phyloP scores from a whole-genome alignment of 345 rosid species.

The Pistacia vera region DNA sequence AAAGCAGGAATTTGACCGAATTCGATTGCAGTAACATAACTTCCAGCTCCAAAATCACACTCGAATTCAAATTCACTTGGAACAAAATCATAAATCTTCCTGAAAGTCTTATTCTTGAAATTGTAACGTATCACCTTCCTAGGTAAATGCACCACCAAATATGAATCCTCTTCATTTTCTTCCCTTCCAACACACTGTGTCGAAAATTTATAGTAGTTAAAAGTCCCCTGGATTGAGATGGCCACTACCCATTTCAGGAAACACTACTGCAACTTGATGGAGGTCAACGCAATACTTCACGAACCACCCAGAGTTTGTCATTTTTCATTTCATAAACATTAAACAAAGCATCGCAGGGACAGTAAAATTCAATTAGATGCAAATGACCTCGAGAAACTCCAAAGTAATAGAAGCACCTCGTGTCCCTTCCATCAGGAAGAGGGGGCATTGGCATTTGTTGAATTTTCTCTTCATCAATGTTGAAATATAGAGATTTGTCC shows the following conservation, averaged over 20 bases:
- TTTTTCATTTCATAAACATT: constrained; percentile 38
- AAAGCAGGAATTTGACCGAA: too few relatives aligned
- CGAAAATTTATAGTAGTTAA: constrained; percentile 18
- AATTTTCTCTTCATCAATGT: constrained; percentile 31
- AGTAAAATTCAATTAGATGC: constrained; percentile 16
- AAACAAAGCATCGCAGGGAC: constrained; percentile 19
- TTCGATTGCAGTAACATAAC: too few relatives aligned
- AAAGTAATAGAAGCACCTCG: constrained; percentile 14
- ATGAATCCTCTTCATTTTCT: constrained; percentile 33
- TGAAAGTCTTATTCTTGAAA: constrained; percentile 26
- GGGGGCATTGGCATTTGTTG: constrained; percentile 32
- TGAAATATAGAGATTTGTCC: constrained; percentile 25
- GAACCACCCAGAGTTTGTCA: constrained; percentile 34
- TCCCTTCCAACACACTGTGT: constrained; percentile 23
- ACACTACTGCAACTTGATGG: constrained; percentile 20
- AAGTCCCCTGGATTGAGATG: background rate
- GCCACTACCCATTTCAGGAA: constrained; percentile 33
- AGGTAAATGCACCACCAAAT: constrained; percentile 35
- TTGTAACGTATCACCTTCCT: constrained; percentile 23
- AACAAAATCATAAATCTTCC: constrained; percentile 29
- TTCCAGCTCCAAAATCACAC: too few relatives aligned
- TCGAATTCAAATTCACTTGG: background rate
- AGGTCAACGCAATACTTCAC: constrained; percentile 39
- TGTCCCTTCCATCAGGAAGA: constrained; percentile 18
- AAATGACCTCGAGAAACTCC: background rate